Evolutionary conservation across 495 filamentous ascomycete genomes (phyloP).

Genomic region (Hypomontagnella monticulosa): DNA sequence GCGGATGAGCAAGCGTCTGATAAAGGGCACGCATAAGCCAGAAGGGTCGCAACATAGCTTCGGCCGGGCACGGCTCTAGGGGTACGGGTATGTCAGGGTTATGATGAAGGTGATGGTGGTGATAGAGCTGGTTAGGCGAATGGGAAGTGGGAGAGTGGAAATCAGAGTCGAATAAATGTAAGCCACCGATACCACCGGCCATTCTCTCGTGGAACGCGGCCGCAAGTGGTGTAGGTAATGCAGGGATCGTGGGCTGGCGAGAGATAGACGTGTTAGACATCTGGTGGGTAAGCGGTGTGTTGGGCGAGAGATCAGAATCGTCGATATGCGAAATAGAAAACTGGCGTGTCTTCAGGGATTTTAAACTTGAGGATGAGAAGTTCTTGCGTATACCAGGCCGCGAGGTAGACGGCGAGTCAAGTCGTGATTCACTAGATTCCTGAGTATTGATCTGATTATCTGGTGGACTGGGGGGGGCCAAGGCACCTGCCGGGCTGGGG

Average conservation of each 20-base stretch:
- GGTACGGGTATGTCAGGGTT: constrained; percentile 68
- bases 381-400: constrained; percentile 74
- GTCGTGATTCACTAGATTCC: constrained; percentile 48
- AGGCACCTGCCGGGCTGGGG: constrained; percentile 39
- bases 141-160: constrained; percentile 78
- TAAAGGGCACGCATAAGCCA: constrained; percentile 96
- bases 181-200: constrained; percentile 67
- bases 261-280: constrained; percentile 66
- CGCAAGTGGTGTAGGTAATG: constrained; percentile 75
- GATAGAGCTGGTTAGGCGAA: constrained; percentile 66
- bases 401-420: constrained; percentile 51
- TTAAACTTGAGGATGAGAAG: constrained; percentile 80
- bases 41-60: constrained; percentile 86
- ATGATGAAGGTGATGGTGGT: constrained; percentile 37
- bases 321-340: constrained; percentile 77
- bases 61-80: constrained; percentile 90
- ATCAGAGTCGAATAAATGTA: constrained; percentile 86
- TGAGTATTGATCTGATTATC: constrained; percentile 15
- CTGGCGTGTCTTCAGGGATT: constrained; percentile 73
- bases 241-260: constrained; percentile 60
- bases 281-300: constrained; percentile 73
- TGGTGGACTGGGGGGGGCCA: constrained; percentile 45
- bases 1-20: constrained; percentile 89
- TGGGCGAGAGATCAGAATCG: constrained; percentile 75
- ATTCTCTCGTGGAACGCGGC: constrained; percentile 62